Evolutionary conservation across 106 monocot genomes (phyloP), one percentile per base, ranked within the genome.

Genomic region (Dendrobium huoshanense): DNA sequence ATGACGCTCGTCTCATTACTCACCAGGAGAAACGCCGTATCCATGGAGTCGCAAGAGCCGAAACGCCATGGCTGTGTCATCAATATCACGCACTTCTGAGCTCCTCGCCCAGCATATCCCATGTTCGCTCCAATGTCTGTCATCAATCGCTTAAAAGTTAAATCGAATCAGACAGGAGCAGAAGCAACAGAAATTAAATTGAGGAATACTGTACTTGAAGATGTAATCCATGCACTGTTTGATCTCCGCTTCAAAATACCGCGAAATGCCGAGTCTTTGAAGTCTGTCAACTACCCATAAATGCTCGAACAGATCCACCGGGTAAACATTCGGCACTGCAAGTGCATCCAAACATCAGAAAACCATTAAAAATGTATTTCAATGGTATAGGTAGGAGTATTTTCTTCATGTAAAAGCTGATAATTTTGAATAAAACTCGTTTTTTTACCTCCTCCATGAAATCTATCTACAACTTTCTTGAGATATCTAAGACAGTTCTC

Each of bases 81-180:
- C 99, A 7, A 91, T 86, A 19, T 99, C 99, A 0, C 81, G 84
- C 4, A 99, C 90, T 7, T 10, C 74, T 1, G 99, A 84, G 73
- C 86, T 85, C 80, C 93, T 93, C 25, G 99, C 99, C 99, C 99
- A 99, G 20, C 95, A 89, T 22, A 99, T 95, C 9, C 99, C 99
- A 18, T 86, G 56, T 4, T 91, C 80, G 9, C 85, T 90, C 95
- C 95, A 99, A 65, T 85, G 83, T 45, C 90, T 92, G 44, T 16
- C 41, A 58, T 59, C 24, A 41, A n/a, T n/a, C 68, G 6, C 25
- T 13, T 31, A 20, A 9, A 70, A 13, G 15, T 13, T 33, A 15
- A 70, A 70, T 24, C n/a, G 22, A 65, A 65, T 7, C 0, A 8
- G 25, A 24, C 0, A 7, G 24, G 7, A 24, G 40, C 40, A 41